A percentile compares a stretch with the other conserved stretches of the same genome.
phyloP scores from a whole-genome alignment of 2,329 filamentous ascomycete species.

The Periconia macrospinosa region DNA sequence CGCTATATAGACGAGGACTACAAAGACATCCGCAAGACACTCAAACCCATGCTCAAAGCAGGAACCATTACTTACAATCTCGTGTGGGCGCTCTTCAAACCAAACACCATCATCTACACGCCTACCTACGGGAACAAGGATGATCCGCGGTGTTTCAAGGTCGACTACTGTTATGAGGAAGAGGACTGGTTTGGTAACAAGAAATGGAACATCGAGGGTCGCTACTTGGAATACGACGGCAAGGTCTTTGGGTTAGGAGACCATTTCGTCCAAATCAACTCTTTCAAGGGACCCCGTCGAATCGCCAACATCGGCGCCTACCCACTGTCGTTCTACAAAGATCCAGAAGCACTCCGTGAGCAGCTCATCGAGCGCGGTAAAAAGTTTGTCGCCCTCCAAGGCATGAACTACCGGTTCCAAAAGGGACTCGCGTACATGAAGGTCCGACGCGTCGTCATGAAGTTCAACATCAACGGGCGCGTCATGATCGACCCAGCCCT shows the following conservation, averaged over 20 bases:
- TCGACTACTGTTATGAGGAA: conserved; percentile 74
- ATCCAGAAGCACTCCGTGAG: conserved; percentile 65
- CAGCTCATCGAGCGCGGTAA: conserved; percentile 78
- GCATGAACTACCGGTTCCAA: conserved; percentile 80
- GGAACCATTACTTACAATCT: conserved; percentile 88
- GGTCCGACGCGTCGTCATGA: conserved; percentile 72
- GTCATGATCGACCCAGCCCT: conserved; percentile 86
- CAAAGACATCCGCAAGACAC: conserved; percentile 72
- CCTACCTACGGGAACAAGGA: conserved; percentile 76
- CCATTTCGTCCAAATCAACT: conserved; percentile 68
- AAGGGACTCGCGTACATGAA: conserved; percentile 85
- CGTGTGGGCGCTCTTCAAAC: conserved; percentile 87
- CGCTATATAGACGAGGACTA: conserved; percentile 83
- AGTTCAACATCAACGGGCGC: conserved; percentile 82
- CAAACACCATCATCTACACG: conserved; percentile 76
- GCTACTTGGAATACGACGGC: conserved; percentile 86
- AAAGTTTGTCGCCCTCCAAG: conserved; percentile 78
- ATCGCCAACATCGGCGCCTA: conserved; percentile 79
- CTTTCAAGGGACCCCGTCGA: conserved; percentile 79
- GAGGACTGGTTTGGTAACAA: conserved; percentile 69
- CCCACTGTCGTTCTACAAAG: conserved; percentile 78
- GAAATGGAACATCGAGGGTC: conserved; percentile 75
- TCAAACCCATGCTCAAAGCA: conserved; percentile 78
- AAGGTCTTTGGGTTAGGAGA: conserved; percentile 79
- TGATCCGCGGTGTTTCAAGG: conserved; percentile 79